These are phyloP conservation scores for Tolypocladium endophyticum DNA, from an alignment of 2,329 filamentous ascomycete genomes.

Conservation along the genomic window DNA sequence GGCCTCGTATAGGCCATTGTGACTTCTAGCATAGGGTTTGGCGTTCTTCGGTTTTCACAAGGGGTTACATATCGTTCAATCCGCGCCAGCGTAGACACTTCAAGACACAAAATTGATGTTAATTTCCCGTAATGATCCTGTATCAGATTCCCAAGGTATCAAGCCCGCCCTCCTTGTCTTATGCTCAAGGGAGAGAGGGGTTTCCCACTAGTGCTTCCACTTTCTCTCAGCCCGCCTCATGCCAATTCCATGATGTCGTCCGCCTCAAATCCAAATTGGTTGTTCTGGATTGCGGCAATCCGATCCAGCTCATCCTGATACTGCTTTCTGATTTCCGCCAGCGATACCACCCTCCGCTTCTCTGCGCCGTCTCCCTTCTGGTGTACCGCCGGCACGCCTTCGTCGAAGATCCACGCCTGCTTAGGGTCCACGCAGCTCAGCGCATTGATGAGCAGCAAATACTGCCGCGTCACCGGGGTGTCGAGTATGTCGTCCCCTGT, in stretches of 20 bases:
- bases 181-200: neutral
- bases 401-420: slow-evolving; percentile 66
- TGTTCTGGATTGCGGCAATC: slow-evolving; percentile 77
- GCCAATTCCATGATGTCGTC: slow-evolving; percentile 44
- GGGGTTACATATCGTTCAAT: neutral
- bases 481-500: slow-evolving; percentile 46
- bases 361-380: slow-evolving; percentile 12
- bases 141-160: slow-evolving; percentile 19
- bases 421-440: slow-evolving; percentile 72
- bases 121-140: slow-evolving; percentile 14
- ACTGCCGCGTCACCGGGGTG: slow-evolving; percentile 60
- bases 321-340: slow-evolving; percentile 77
- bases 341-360: slow-evolving; percentile 69
- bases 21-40: slow-evolving; percentile 28
- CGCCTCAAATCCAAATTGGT: slow-evolving; percentile 68
- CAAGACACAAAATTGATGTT: slow-evolving; percentile 12
- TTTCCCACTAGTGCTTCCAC: neutral
- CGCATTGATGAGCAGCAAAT: slow-evolving; percentile 87
- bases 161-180: slow-evolving; percentile 9
- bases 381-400: slow-evolving; percentile 13
- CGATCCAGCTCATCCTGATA: slow-evolving; percentile 87
- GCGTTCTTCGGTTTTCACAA: slow-evolving; percentile 21
- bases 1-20: slow-evolving; percentile 8
- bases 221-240: slow-evolving; percentile 12
- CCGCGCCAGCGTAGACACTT: slow-evolving; percentile 7